phyloP scores from a whole-genome alignment of 106 monocot genomes.

The Dioscorea zingiberensis region DNA sequence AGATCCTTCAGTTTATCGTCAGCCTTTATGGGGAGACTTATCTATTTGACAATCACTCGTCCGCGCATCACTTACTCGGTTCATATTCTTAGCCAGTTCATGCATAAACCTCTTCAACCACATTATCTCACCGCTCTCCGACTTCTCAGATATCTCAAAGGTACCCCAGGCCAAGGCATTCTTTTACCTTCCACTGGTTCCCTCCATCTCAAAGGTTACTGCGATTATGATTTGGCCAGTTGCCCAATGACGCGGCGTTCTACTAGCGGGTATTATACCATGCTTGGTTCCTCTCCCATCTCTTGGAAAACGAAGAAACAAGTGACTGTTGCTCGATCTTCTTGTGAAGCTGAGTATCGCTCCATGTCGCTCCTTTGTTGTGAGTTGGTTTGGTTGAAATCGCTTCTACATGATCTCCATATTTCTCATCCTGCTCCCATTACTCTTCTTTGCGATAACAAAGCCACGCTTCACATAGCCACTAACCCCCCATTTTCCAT shows the following conservation, averaged over 20 bases:
- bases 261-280: conserved; percentile 2
- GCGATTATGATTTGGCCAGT: no score
- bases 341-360: conserved; percentile 8
- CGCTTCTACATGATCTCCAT: conserved; percentile 6
- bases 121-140: background rate
- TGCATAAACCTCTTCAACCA: background rate
- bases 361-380: conserved; percentile 16
- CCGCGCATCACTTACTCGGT: background rate
- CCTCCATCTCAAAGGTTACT: no score
- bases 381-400: no score
- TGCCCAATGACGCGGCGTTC: no score
- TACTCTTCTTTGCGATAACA: conserved; percentile 18
- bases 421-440: background rate
- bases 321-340: conserved; percentile 7
- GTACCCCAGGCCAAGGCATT: conserved; percentile 6
- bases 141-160: conserved; percentile 1
- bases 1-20: background rate
- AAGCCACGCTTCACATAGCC: conserved; percentile 11
- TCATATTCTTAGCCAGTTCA: conserved; percentile 2
- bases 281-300: conserved; percentile 8
- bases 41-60: conserved; percentile 3
- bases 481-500: conserved; percentile 12
- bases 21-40: background rate
- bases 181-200: background rate
- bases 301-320: conserved; percentile 15